phyloP scores from a whole-genome alignment of 805 yeast genomes.

The Candida schatavii region DNA sequence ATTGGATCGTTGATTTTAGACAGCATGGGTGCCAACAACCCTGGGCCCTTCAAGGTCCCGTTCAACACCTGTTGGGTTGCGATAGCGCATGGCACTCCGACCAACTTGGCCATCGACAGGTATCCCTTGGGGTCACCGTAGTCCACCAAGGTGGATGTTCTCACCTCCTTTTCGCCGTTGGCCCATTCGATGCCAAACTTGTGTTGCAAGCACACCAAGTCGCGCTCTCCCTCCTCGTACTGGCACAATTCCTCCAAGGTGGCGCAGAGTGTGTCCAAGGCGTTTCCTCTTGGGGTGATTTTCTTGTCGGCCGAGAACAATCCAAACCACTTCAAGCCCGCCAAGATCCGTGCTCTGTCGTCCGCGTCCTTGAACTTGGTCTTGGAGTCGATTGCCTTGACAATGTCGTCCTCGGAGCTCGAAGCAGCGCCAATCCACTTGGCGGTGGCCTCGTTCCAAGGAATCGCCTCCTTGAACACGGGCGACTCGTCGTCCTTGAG shows the following conservation, averaged over 20 bases:
- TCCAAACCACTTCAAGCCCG: slow-evolving; percentile 94
- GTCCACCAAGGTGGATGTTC: slow-evolving; percentile 94
- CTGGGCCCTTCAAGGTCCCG: slow-evolving; percentile 70
- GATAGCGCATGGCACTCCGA: slow-evolving; percentile 98
- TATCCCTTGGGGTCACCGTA: slow-evolving; percentile 86
- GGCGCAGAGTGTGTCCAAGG: slow-evolving; percentile 95
- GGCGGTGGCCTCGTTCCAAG: slow-evolving; percentile 91
- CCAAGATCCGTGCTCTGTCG: slow-evolving; percentile 81
- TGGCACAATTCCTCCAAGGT: slow-evolving; percentile 95
- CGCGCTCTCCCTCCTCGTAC: slow-evolving; percentile 93
- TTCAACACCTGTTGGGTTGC: slow-evolving; percentile 83
- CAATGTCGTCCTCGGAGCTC: slow-evolving; percentile 65
- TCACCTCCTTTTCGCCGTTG: slow-evolving; percentile 83
- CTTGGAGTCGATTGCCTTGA: slow-evolving; percentile 70
- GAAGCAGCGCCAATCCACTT: slow-evolving; percentile 73
- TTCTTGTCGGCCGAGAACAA: slow-evolving; percentile 72
- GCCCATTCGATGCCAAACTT: slow-evolving; percentile 97
- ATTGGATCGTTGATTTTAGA: slow-evolving; percentile 88
- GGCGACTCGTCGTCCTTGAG: slow-evolving; percentile 72
- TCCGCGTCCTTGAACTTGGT: slow-evolving; percentile 77
- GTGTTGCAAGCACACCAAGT: slow-evolving; percentile 92
- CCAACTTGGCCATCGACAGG: slow-evolving; percentile 97
- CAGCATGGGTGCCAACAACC: slow-evolving; percentile 89
- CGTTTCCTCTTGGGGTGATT: slow-evolving; percentile 88
- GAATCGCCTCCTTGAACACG: slow-evolving; percentile 50